phyloP scores from a whole-genome alignment of 2,329 filamentous ascomycete genomes.

The Diplodia scrobiculata region DNA sequence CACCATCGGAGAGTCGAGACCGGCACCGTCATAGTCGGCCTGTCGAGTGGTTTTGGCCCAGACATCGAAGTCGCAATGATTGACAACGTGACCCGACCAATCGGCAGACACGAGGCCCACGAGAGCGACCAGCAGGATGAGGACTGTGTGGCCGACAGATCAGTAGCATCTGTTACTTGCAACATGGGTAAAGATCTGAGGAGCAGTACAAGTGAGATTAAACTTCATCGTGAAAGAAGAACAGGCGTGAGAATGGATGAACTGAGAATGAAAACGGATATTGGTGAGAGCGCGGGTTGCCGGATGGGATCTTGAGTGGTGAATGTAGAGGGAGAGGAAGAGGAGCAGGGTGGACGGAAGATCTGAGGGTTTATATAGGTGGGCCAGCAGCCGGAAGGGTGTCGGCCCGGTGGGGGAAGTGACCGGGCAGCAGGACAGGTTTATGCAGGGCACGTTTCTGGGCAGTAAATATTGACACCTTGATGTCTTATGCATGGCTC shows the following conservation, averaged over 20 bases:
- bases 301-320: not conserved
- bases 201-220: not conserved
- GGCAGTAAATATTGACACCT: not conserved
- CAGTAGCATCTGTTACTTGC: not conserved
- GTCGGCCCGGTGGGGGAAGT: not conserved
- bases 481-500: not conserved
- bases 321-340: slow-evolving; percentile 4
- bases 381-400: not conserved
- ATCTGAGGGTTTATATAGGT: not conserved
- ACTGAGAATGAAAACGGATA: too few relatives aligned
- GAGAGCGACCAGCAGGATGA: not conserved
- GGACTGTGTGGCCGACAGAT: not conserved
- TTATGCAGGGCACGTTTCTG: not conserved
- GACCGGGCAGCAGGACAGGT: not conserved
- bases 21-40: not conserved
- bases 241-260: not conserved
- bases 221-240: not conserved
- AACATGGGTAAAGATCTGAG: not conserved
- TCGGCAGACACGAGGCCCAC: not conserved
- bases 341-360: too few relatives aligned
- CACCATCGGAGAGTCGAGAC: not conserved
- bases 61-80: not conserved
- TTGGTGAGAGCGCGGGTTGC: not conserved
- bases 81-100: not conserved
- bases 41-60: not conserved